Percentiles rank a stretch among this genome's conserved stretches.
Evolutionary conservation across 345 rosid genomes (phyloP).

Genomic region (Aquilaria malaccensis): DNA sequence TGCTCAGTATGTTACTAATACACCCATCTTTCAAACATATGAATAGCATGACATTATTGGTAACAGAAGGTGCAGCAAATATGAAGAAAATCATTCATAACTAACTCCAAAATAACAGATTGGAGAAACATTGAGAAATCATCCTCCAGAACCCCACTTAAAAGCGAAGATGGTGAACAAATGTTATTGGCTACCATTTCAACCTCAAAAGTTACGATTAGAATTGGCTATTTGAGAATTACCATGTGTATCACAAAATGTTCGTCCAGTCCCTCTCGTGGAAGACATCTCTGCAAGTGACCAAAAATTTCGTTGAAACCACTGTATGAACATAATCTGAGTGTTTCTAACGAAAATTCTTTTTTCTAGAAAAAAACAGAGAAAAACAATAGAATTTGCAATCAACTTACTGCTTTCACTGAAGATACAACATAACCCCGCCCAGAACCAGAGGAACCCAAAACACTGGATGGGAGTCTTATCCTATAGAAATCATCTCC

Average conservation of each 20-base stretch:
- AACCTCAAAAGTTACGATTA: too few species aligned
- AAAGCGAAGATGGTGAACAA: too few species aligned
- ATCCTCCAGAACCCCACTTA: too few species aligned
- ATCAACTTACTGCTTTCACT: constrained; percentile 72
- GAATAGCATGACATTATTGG: too few species aligned
- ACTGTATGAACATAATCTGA: neutral
- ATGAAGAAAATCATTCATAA: too few species aligned
- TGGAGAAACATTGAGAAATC: too few species aligned
- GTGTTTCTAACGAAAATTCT: too few species aligned
- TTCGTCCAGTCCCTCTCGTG: constrained; percentile 78
- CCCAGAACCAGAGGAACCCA: constrained; percentile 74
- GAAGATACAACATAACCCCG: constrained; percentile 69
- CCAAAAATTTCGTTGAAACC: neutral
- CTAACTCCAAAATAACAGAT: too few species aligned
- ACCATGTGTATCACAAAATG: constrained; percentile 86
- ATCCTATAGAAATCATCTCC: constrained; percentile 86
- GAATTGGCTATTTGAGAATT: constrained; percentile 11
- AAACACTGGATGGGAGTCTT: constrained; percentile 80
- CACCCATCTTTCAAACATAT: too few species aligned
- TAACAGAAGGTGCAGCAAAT: too few species aligned
- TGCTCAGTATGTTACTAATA: too few species aligned
- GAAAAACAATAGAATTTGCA: neutral
- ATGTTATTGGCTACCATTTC: too few species aligned
- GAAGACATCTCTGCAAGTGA: constrained; percentile 73
- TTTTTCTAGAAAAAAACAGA: neutral